Evolutionary conservation across 1,139 yeast species (phyloP).

Genomic region (Saccharomyces hybrid): DNA sequence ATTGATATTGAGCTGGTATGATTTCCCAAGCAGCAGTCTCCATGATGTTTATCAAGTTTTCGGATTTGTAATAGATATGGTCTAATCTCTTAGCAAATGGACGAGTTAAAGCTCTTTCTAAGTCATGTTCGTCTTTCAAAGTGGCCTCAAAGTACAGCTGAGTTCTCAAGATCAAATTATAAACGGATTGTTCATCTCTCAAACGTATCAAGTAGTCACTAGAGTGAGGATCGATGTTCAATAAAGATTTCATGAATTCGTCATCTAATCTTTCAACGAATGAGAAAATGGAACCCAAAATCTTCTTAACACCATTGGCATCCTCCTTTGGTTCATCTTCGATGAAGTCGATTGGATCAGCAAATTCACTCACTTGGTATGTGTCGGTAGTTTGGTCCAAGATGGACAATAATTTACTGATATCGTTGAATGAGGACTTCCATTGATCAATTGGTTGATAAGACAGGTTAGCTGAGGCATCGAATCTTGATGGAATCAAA

Average conservation of each 20-base stretch:
- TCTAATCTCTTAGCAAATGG: slow-evolving; percentile 79
- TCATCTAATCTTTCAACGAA: slow-evolving; percentile 91
- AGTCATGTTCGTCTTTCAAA: slow-evolving; percentile 39
- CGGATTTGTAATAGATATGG: slow-evolving; percentile 88
- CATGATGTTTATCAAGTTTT: slow-evolving; percentile 56
- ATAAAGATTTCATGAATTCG: slow-evolving; percentile 82
- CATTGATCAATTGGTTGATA: slow-evolving; percentile 79
- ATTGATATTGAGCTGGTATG: slow-evolving; percentile 32
- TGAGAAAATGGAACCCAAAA: slow-evolving; percentile 79
- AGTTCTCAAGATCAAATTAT: slow-evolving; percentile 69
- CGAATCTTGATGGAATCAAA: slow-evolving; percentile 84
- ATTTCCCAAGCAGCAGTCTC: slow-evolving; percentile 68
- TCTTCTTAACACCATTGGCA: slow-evolving; percentile 56
- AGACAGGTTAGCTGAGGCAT: slow-evolving; percentile 57
- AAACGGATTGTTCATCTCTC: slow-evolving; percentile 75
- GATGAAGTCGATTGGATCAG: slow-evolving; percentile 68
- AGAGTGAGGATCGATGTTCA: slow-evolving; percentile 89
- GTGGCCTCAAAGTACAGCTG: slow-evolving; percentile 77
- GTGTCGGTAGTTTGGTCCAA: slow-evolving; percentile 53
- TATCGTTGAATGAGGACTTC: slow-evolving; percentile 61
- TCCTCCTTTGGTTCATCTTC: slow-evolving; percentile 69
- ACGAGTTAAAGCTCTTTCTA: slow-evolving; percentile 63
- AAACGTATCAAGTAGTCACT: slow-evolving; percentile 87
- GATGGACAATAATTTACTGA: slow-evolving; percentile 53
- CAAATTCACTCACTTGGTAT: slow-evolving; percentile 73